Conservation (phyloP, 495 filamentous ascomycete genomes). For the Aspergillus cavernicola region DNA sequence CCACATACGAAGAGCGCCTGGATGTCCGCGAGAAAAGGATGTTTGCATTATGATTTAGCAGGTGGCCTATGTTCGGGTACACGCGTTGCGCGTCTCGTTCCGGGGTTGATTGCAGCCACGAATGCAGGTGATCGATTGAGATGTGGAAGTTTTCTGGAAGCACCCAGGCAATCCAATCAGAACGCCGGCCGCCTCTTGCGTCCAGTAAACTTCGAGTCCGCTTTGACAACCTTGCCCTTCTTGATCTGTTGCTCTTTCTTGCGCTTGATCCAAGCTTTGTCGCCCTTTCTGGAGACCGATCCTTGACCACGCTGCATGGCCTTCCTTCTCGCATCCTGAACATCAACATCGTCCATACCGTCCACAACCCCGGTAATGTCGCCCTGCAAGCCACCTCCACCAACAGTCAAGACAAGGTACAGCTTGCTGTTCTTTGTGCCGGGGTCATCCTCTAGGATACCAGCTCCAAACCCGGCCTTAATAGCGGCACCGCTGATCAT, state of each 20-base stretch:
- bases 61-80: background rate
- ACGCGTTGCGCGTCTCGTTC: background rate
- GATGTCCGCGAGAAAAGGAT: background rate
- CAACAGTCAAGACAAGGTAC: slow-evolving; percentile 91
- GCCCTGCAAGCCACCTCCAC: slow-evolving; percentile 66
- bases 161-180: slow-evolving; percentile 22
- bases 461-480: slow-evolving; percentile 91
- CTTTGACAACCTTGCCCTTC: slow-evolving; percentile 92
- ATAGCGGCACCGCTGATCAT: slow-evolving; percentile 91
- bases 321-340: slow-evolving; percentile 67
- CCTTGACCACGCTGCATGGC: slow-evolving; percentile 41
- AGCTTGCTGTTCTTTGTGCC: slow-evolving; percentile 93
- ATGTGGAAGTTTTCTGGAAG: background rate
- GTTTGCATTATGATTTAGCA: background rate
- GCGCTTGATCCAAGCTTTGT: slow-evolving; percentile 83
- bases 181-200: slow-evolving; percentile 68
- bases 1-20: background rate
- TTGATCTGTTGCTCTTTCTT: slow-evolving; percentile 95
- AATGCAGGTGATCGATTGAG: background rate
- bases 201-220: slow-evolving; percentile 86
- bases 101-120: background rate
- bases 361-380: slow-evolving; percentile 85
- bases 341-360: slow-evolving; percentile 81
- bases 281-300: slow-evolving; percentile 62
- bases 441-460: slow-evolving; percentile 89